Conservation (phyloP, 2,329 filamentous ascomycete species). For the Colletotrichum horii region DNA sequence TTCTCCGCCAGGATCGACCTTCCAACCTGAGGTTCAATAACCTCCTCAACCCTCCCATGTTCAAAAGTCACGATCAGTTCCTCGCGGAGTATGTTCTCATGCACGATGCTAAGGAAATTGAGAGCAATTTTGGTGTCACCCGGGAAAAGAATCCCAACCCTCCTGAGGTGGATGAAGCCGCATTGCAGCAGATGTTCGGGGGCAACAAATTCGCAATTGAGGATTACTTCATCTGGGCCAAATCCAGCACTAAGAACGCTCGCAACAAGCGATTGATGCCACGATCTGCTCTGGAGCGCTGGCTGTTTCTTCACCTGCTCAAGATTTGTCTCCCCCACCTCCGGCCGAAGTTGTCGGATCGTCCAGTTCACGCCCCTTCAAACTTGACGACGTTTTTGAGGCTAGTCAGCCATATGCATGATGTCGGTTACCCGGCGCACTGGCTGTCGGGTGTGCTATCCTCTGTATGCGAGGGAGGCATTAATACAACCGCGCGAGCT, state of each 20-base stretch:
- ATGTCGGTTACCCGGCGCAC: constrained; percentile 30
- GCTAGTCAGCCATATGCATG: constrained; percentile 23
- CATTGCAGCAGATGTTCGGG: neutral
- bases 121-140: constrained; percentile 28
- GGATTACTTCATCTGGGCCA: constrained; percentile 25
- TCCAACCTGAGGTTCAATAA: constrained; percentile 29
- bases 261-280: constrained; percentile 15
- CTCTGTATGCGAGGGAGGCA: constrained; percentile 18
- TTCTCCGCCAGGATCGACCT: constrained; percentile 26
- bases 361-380: constrained; percentile 27
- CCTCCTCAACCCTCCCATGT: constrained; percentile 30
- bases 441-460: constrained; percentile 27
- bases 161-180: neutral
- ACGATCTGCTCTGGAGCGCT: constrained; percentile 25
- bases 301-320: constrained; percentile 26
- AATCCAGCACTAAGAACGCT: neutral
- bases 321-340: constrained; percentile 29
- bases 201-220: constrained; percentile 16
- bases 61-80: constrained; percentile 27
- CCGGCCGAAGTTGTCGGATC: constrained; percentile 12
- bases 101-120: constrained; percentile 26
- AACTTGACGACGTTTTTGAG: constrained; percentile 27
- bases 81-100: constrained; percentile 34
- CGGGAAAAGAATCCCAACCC: neutral
- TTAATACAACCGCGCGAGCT: constrained; percentile 26